Conservation (phyloP, 2,329 filamentous ascomycete species). For the Cytospora mali region DNA sequence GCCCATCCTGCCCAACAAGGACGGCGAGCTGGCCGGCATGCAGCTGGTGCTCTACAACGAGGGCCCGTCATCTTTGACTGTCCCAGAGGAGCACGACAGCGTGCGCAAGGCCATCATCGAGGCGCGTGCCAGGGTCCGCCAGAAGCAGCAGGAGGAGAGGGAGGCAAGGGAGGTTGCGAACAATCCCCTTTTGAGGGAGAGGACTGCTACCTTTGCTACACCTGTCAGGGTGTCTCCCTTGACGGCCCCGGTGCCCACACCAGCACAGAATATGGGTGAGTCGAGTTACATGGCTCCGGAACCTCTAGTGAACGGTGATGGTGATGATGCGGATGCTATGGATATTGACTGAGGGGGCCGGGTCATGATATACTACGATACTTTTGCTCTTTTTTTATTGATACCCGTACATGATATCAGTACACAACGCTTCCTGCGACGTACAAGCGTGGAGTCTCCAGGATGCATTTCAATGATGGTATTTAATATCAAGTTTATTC, state of each 20-base stretch:
- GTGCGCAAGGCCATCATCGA: slow-evolving; percentile 85
- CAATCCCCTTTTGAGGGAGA: slow-evolving; percentile 1
- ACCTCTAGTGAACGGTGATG: slow-evolving; percentile 15
- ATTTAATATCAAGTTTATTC: background rate
- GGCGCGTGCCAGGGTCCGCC: slow-evolving; percentile 68
- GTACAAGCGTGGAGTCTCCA: slow-evolving; percentile 18
- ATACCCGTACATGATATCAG: slow-evolving; percentile 29
- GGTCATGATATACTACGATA: background rate
- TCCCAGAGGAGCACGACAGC: slow-evolving; percentile 74
- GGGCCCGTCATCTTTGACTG: slow-evolving; percentile 73
- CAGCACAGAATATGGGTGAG: background rate
- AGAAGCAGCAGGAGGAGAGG: slow-evolving; percentile 53
- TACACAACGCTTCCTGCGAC: background rate
- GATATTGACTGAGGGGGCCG: slow-evolving; percentile 56
- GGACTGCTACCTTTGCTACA: slow-evolving; percentile 21
- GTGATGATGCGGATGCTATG: slow-evolving; percentile 65
- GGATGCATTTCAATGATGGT: too few species aligned
- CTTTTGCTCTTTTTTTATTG: slow-evolving; percentile 16
- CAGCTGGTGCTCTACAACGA: slow-evolving; percentile 79
- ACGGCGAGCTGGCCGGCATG: slow-evolving; percentile 61
- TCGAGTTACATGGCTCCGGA: background rate
- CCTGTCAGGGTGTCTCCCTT: slow-evolving; percentile 15
- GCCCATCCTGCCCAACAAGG: slow-evolving; percentile 61
- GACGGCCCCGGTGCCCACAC: background rate
- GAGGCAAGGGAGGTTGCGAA: slow-evolving; percentile 29